Base-by-base conservation (phyloP, 805 yeast species). In the Lachancea thermotolerans region DNA sequence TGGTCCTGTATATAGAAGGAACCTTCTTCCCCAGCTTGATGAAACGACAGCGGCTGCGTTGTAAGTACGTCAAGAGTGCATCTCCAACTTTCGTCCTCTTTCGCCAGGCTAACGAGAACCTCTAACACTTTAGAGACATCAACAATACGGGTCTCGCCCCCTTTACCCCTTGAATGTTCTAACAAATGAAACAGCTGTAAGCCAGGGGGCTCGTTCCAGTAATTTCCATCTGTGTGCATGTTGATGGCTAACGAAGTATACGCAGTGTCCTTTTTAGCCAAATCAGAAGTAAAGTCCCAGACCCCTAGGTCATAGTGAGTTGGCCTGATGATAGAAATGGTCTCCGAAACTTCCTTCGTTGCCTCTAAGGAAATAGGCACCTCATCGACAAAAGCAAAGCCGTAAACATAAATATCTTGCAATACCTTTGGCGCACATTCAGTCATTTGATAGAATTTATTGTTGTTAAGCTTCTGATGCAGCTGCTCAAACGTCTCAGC, bases 251-350 rank as follows among this genome's bases (percentile, higher is more conserved):
- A 68, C 54, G 80, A 79, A 12, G 87, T 81, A 58, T 82, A 82
- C 2, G 89, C 89, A 3, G 85, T 80, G 56, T 82, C 89, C 47
- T 77, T 75, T 65, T 76, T 79, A 38, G 80, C 71, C 55, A 82
- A 66, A 55, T 82, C 85, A 4, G 85, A 72, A 10, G 88, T 82
- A 61, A 82, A 82, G 57, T 81, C 86, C 87, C 88, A 82, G 64
- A 82, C 81, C 1, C 85, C 87, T 14, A 41, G 21, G n/a, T 87
- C 88, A 52, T 82, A 82, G 57, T 82, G 89, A 1, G 89, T 82
- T 21, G 80, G 80, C 35, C 84, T 68, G 40, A 81, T 74, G 57
- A 77, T 79, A 45, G 79, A 71, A 49, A 82, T 72, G 52, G 75
- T 64, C 50, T 79, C 78, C 45, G 79, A 73, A 48, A 82, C 68